Conservation (phyloP, 345 rosid species). For the Lumnitzera racemosa region DNA sequence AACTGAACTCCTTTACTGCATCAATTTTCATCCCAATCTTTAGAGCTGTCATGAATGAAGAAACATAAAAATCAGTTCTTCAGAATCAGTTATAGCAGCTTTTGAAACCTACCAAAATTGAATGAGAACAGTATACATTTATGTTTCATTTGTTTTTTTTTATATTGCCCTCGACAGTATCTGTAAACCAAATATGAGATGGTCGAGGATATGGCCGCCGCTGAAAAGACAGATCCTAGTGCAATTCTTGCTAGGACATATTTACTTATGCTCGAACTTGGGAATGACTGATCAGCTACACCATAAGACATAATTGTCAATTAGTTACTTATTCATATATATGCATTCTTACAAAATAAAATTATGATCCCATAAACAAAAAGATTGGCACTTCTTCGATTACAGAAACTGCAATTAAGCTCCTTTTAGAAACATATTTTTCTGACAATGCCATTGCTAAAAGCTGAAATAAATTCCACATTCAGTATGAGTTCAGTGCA, state of each 20-base stretch:
- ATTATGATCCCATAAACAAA: not conserved
- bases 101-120: not conserved
- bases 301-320: not conserved
- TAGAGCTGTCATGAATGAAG: conserved; percentile 27
- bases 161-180: conserved; percentile 2
- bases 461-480: not conserved
- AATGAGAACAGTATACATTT: conserved; percentile 1
- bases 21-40: conserved; percentile 34
- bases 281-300: not conserved
- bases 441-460: too few relatives aligned
- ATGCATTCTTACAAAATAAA: not conserved
- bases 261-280: conserved; percentile 9
- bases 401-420: too few relatives aligned
- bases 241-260: conserved; percentile 10
- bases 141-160: not conserved
- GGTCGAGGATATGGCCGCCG: conserved; percentile 2
- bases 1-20: conserved; percentile 69
- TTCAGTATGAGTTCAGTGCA: not conserved
- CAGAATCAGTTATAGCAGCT: not conserved
- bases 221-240: conserved; percentile 8
- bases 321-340: not conserved
- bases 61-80: not conserved
- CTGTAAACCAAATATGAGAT: conserved; percentile 5
- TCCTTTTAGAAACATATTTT: too few relatives aligned
- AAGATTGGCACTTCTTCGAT: too few relatives aligned